Evolutionary conservation across 768 basidiomycete genomes (phyloP), one percentile per base, ranked within the genome.

Genomic region (Russula foetens): DNA sequence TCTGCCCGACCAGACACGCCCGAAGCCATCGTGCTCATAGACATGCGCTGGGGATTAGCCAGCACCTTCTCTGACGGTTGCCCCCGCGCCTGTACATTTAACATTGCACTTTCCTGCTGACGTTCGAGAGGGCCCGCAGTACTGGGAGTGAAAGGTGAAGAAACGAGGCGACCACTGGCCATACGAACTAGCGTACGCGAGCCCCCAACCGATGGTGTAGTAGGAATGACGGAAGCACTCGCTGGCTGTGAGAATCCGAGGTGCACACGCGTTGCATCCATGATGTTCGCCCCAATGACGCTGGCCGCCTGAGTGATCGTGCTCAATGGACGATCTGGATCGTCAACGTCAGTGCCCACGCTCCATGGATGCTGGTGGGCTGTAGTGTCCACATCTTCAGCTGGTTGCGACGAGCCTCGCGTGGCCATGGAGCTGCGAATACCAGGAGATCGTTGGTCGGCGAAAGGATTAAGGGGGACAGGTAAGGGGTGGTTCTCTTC

Each of bases 1-100:
- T 92, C 90, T 28, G 89, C 88, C 51, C 81, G 81, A 3, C 86
- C 82, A 33, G 85, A 86, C 58, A 85, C 71, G 50, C 83, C 81
- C 31, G 88, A 90, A 6, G 83, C 82, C 58, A 79, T 81, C 6
- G 89, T 66, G 29, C 63, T 58, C 63, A 66, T 64, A 15, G 65
- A 66, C 24, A 64, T 60, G 26, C 65, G 56, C 4, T 66, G 53
- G 29, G 59, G 49, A 39, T 21, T 14, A 86, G 63, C 82, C 77
- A 56, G 83, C 76, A 63, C 79, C 77, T 59, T 71, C 72, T 60
- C 63, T 28, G 51, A 46, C 43, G 47, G 65, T 43, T 66, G 63
- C 70, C 74, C 79, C 50, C 82, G 78, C 17, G 82, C 82, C 68
- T 87, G 83, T 52, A 84, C 81, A 60, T 81, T 79, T 45, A 79